Conservation (phyloP, 139 green algal genomes). For the Chlamydomonas sp. region DNA sequence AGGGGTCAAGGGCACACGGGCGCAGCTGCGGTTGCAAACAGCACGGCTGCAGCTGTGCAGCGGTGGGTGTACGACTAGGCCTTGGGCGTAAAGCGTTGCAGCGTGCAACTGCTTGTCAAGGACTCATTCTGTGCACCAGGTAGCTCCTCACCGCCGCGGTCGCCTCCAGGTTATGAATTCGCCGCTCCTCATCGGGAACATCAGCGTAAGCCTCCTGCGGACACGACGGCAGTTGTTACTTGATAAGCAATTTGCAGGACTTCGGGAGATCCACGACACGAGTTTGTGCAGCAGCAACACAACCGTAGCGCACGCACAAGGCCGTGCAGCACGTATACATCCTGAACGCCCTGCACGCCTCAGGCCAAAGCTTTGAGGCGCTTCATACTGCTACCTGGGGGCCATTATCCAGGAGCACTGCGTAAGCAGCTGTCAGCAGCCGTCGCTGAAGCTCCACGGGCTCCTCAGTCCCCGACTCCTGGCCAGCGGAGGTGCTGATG, state of each 20-base stretch:
- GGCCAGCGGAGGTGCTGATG: too few species aligned
- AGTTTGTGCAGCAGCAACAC: neutral
- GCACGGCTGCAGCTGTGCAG: too few species aligned
- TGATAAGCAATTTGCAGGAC: too few species aligned
- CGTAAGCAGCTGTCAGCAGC: neutral
- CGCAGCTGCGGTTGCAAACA: too few species aligned
- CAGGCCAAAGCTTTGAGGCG: neutral
- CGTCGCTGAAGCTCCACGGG: neutral
- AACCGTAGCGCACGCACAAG: neutral
- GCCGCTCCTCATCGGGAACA: neutral
- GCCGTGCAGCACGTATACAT: neutral
- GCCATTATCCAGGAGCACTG: neutral
- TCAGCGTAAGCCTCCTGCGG: constrained; percentile 15
- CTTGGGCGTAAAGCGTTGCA: neutral
- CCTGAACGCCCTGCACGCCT: neutral
- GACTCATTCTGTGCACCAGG: neutral
- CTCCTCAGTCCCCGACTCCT: too few species aligned
- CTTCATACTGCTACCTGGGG: neutral
- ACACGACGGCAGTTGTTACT: too few species aligned
- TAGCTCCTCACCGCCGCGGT: neutral
- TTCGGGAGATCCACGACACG: neutral
- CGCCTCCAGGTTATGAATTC: neutral
- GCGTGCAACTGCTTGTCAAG: neutral
- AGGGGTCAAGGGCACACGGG: neutral
- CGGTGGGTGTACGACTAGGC: neutral